These are phyloP conservation scores for Steccherinum ochraceum DNA, from an alignment of 768 basidiomycete genomes.

Conservation along the genomic window DNA sequence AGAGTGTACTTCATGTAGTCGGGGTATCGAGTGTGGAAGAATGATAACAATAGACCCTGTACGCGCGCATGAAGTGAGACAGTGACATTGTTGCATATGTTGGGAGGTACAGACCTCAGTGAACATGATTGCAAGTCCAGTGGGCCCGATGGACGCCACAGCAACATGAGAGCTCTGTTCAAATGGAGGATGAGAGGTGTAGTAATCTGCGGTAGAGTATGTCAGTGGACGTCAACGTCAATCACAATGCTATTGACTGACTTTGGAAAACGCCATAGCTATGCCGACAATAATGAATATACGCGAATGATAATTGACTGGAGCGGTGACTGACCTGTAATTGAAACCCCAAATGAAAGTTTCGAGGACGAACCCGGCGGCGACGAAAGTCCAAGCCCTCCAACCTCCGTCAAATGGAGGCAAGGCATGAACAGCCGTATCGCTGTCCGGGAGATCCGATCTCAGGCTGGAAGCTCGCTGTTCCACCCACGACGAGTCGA, in stretches of 20 bases:
- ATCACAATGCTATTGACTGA: not conserved
- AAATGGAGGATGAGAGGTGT: not conserved
- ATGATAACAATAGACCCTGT: not conserved
- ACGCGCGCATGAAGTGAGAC: not conserved
- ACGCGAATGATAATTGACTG: too few species aligned
- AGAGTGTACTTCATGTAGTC: not conserved
- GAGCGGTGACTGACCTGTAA: too few species aligned
- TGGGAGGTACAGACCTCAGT: not conserved
- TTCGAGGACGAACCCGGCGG: not conserved
- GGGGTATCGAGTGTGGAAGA: not conserved
- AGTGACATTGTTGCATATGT: not conserved
- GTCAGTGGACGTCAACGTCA: too few species aligned
- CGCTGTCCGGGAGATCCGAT: not conserved
- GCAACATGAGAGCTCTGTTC: not conserved
- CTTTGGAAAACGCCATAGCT: not conserved
- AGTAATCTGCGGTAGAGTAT: constrained; percentile 1
- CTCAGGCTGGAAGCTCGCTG: not conserved
- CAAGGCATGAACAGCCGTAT: not conserved
- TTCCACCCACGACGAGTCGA: not conserved
- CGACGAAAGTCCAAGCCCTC: not conserved
- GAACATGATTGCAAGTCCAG: not conserved
- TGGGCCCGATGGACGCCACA: not conserved
- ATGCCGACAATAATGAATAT: too few species aligned
- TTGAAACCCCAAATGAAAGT: not conserved
- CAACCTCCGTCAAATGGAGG: not conserved